A percentile compares a stretch with the other conserved stretches of the same genome.
Conservation (phyloP, 2,329 filamentous ascomycete species). For the Nigrospora sphaerica region DNA sequence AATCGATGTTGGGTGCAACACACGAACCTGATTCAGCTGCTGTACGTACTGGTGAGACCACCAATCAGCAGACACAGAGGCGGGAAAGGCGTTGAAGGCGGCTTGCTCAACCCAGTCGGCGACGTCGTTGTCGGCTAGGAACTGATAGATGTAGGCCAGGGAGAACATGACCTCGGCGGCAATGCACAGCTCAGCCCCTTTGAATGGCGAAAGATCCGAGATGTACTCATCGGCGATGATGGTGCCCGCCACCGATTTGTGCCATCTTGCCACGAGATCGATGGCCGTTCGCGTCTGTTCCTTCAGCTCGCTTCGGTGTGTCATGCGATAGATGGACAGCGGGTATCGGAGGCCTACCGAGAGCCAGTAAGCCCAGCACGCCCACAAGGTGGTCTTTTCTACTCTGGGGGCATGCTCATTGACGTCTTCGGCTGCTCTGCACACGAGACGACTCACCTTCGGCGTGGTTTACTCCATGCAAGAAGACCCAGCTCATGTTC, state of each 20-base stretch:
- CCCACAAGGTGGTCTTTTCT: no score
- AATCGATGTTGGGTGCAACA: neutral
- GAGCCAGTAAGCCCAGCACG: neutral
- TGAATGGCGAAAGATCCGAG: constrained; percentile 26
- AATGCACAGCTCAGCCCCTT: constrained; percentile 24
- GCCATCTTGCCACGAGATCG: constrained; percentile 27
- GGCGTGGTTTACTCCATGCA: constrained; percentile 36
- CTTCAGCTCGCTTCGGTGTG: constrained; percentile 25
- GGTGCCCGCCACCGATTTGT: constrained; percentile 31
- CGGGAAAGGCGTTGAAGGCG: constrained; percentile 46
- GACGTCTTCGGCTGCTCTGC: no score
- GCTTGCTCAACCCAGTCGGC: constrained; percentile 41
- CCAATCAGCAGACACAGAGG: constrained; percentile 40
- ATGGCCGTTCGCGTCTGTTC: constrained; percentile 28
- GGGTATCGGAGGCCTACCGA: constrained; percentile 29
- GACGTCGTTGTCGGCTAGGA: constrained; percentile 19
- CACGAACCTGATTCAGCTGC: constrained; percentile 39
- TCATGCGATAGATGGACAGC: constrained; percentile 31
- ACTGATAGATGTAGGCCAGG: constrained; percentile 18
- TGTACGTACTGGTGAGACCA: constrained; percentile 49
- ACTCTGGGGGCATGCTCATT: no score
- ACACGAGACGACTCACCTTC: constrained; percentile 22
- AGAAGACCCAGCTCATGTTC: constrained; percentile 25
- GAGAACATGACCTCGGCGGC: constrained; percentile 22
- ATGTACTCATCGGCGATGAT: constrained; percentile 34